A percentile compares a stretch with the other conserved stretches of the same genome.
phyloP scores from a whole-genome alignment of 345 rosid genomes.

The Cochlearia excelsa region DNA sequence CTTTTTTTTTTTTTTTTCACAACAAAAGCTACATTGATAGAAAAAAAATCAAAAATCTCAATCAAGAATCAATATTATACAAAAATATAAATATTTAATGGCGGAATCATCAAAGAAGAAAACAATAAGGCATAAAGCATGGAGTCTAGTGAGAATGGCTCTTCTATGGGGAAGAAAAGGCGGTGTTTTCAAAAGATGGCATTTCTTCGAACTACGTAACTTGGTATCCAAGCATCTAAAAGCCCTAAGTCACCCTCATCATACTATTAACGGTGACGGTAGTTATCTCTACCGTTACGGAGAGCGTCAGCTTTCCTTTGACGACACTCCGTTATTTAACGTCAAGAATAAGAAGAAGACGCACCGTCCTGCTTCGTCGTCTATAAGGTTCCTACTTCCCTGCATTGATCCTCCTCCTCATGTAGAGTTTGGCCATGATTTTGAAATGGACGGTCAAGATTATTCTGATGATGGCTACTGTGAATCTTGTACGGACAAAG shows the following conservation, averaged over 20 bases:
- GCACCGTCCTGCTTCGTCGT: slow-evolving; percentile 45
- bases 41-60: background rate
- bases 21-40: background rate
- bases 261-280: slow-evolving; percentile 9
- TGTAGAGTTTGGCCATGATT: slow-evolving; percentile 55
- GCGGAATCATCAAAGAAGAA: slow-evolving; percentile 36
- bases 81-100: slow-evolving; percentile 17
- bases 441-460: slow-evolving; percentile 29
- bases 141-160: slow-evolving; percentile 55
- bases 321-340: slow-evolving; percentile 69
- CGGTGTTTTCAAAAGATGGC: slow-evolving; percentile 51
- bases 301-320: slow-evolving; percentile 82
- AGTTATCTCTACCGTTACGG: slow-evolving; percentile 38
- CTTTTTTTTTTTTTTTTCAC: background rate
- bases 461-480: slow-evolving; percentile 34
- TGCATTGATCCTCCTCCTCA: slow-evolving; percentile 59
- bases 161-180: slow-evolving; percentile 78
- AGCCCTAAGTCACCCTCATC: slow-evolving; percentile 34
- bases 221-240: slow-evolving; percentile 54
- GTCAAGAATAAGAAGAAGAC: slow-evolving; percentile 49
- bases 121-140: slow-evolving; percentile 35
- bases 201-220: slow-evolving; percentile 47
- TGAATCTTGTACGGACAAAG: slow-evolving; percentile 15
- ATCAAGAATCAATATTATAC: slow-evolving; percentile 15
- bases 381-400: slow-evolving; percentile 62